Base-by-base conservation (phyloP, 2,329 filamentous ascomycete species). In the Pleurostoma richardsiae region DNA sequence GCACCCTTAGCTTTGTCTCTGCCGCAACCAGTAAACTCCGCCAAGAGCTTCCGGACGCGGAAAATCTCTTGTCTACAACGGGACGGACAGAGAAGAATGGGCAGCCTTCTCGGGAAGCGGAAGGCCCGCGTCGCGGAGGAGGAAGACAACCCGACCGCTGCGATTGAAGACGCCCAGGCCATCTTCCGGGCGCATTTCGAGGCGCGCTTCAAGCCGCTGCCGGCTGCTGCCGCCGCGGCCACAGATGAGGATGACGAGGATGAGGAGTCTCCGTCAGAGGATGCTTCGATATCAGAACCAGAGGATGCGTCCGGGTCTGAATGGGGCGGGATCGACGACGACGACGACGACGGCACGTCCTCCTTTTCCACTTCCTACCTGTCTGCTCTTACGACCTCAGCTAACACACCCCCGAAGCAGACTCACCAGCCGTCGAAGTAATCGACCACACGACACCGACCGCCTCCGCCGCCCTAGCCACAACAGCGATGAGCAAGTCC, bases 161-260 rank as follows among this genome's bases (percentile, higher is more conserved):
- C 53, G 63, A 28, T 67, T 39, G 71, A 79, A 53, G 77, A 83
- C 49, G 76, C 86, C 10, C 82, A 88, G 56, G 88, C 85, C 47
- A 78, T 91, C 48, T 88, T 99, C 59, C 83, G 84, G 48, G 82
- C 81, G 56, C 86, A 92, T 62, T 97, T 97, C 61, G 94, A 96
- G 68, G 81, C 88, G 29, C 84, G 87, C 61, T 97, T 96, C 70
- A 80, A 83, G 61, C 90, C 92, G 6, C 65, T 96, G 38, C 73
- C 73, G 47, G 53, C 28, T 49, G 52, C 28, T 54, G 8, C 33
- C 8, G 33, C 8, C 8, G 33, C n/a, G 8, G 59, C 60, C 8
- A 59, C 64, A 3, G 59, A 65, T 11, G 49, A 57, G 10, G 50
- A 57, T 4, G 56, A 56, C 6, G 57, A 63, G 7, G 40, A 49